Percentiles rank a stretch among this genome's conserved stretches.
phyloP scores from a whole-genome alignment of 805 yeast genomes.

The Brettanomyces sp. region DNA sequence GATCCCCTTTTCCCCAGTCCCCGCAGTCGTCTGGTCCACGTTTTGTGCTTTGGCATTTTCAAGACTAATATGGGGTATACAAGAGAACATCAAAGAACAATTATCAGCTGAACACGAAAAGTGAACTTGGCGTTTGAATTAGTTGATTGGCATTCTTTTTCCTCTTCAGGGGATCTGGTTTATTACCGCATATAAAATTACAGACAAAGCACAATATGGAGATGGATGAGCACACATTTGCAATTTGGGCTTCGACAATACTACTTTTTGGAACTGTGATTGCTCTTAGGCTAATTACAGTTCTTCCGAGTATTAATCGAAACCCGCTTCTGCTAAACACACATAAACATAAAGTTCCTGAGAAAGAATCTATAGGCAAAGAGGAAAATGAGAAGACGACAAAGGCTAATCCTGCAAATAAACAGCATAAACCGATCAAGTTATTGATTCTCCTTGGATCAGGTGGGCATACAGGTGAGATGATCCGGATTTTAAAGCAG shows the following conservation, averaged over 20 bases:
- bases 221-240: slow-evolving; percentile 18
- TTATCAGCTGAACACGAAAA: too few relatives aligned
- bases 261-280: slow-evolving; percentile 4
- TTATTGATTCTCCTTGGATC: slow-evolving; percentile 74
- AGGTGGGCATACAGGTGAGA: slow-evolving; percentile 96
- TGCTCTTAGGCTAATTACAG: slow-evolving; percentile 10
- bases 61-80: too few relatives aligned
- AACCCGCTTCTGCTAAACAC: neutral
- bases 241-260: slow-evolving; percentile 6
- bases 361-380: neutral
- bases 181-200: too few relatives aligned
- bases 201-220: neutral
- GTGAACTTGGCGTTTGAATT: too few relatives aligned
- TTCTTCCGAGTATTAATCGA: slow-evolving; percentile 16
- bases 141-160: too few relatives aligned
- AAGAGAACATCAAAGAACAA: too few relatives aligned
- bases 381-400: neutral
- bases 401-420: neutral
- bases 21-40: too few relatives aligned
- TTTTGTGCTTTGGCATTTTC: too few relatives aligned
- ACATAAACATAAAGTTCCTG: neutral
- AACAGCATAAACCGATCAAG: slow-evolving; percentile 1
- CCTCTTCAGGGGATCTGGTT: too few relatives aligned
- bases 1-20: too few relatives aligned
- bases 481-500: slow-evolving; percentile 59